Conservation (phyloP, 2,329 filamentous ascomycete species). For the Phyllosticta citribraziliensis region DNA sequence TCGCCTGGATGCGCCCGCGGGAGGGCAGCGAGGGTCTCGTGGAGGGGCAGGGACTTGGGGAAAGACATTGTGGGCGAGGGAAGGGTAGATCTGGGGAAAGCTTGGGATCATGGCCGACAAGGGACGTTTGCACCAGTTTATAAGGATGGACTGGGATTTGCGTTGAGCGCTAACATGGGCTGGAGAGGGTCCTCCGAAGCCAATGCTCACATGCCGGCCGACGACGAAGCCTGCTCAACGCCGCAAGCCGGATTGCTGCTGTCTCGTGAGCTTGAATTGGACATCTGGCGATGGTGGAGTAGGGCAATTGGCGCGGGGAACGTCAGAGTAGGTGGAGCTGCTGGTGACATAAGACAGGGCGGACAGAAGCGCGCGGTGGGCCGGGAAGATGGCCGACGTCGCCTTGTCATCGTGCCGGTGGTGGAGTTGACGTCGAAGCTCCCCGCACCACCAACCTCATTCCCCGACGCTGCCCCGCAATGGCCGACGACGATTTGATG, state of each 20-base stretch:
- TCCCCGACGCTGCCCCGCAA: constrained; percentile 2
- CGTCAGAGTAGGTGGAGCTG: background rate
- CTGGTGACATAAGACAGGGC: background rate
- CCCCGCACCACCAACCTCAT: background rate
- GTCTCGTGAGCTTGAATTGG: background rate
- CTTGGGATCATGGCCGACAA: background rate
- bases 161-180: background rate
- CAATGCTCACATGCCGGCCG: background rate
- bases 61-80: background rate
- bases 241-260: background rate
- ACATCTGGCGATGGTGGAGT: background rate
- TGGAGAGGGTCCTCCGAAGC: background rate
- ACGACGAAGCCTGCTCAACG: background rate
- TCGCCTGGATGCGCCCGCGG: constrained; percentile 12
- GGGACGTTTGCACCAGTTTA: background rate
- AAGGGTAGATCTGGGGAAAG: background rate
- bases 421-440: background rate
- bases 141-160: background rate
- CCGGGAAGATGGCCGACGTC: constrained; percentile 5
- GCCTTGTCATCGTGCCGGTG: constrained; percentile 8
- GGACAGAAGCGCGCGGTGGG: constrained; percentile 7
- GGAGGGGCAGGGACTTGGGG: constrained; percentile 5
- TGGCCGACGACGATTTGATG: background rate
- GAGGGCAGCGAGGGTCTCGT: constrained; percentile 14
- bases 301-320: background rate